phyloP scores from a whole-genome alignment of 768 basidiomycete species.

The Tulasnella sp. region DNA sequence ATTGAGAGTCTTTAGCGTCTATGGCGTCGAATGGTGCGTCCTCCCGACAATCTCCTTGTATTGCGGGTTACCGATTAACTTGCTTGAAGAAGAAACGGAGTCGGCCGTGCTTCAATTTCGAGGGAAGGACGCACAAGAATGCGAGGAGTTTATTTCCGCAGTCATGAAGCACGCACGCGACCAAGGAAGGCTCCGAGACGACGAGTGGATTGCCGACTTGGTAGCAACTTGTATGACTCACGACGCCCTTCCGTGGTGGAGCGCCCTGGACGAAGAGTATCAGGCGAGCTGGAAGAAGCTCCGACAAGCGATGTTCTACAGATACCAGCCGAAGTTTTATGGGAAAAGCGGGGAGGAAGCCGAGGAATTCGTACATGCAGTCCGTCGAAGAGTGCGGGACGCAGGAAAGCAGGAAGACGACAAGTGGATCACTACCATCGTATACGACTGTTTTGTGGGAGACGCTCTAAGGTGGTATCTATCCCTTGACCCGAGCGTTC shows the following conservation, averaged over 20 bases:
- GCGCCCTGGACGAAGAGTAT: not conserved
- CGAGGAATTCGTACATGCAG: not conserved
- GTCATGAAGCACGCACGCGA: slow-evolving; percentile 15
- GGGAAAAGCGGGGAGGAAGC: not conserved
- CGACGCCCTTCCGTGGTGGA: not conserved
- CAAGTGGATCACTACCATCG: not conserved
- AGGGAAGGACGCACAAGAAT: not conserved
- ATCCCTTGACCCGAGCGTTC: not conserved
- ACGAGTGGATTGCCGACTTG: not conserved
- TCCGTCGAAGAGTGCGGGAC: not conserved
- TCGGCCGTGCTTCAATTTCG: not conserved
- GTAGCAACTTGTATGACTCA: not conserved
- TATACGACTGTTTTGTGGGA: not conserved
- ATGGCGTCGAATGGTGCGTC: too few relatives aligned
- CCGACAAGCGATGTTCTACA: not conserved
- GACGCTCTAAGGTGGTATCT: not conserved
- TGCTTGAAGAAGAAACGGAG: too few relatives aligned
- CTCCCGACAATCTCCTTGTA: too few relatives aligned
- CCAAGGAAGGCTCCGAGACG: not conserved
- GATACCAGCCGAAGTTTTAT: not conserved
- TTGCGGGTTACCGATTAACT: too few relatives aligned
- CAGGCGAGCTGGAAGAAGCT: not conserved
- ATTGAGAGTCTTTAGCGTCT: too few relatives aligned
- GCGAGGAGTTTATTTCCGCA: not conserved
- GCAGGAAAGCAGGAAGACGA: slow-evolving; percentile 9